Base-by-base conservation (phyloP, 352 stramenopile species). In the Phytopythium cucurbitacearum region DNA sequence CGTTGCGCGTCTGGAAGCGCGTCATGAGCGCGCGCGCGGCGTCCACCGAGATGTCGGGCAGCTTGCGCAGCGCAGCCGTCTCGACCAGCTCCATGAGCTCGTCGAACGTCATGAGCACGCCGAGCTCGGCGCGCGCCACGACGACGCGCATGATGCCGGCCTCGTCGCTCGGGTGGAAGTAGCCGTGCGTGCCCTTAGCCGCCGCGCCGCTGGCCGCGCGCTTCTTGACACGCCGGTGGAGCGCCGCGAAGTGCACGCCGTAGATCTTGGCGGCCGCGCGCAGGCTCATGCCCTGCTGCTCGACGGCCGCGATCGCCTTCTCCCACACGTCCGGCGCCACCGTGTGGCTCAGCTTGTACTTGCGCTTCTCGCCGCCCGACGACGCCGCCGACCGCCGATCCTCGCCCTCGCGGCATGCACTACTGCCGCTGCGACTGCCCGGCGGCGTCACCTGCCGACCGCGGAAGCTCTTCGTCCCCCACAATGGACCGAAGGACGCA, bases 91-190 rank as follows among this genome's bases (percentile, higher is more conserved):
- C 69, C 49, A 76, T 71, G 33, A 84, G 60, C 53, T 84, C 73
- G 9, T 80, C 73, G 43, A 76, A 80, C 21, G 60, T 72, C 73
- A 84, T 84, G 36, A 79, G 56, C 34, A 84, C 69, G 28, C 73
- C 73, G 4, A 84, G 43, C 51, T 84, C 67, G 15, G 69, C 69
- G 21, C 68, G 69, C 10, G 69, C 72, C 15, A 73, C 57, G 1
- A 83, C 61, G 8, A 83, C 70, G 7, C 69, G 62, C 47, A 78
- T 65, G 51, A 83, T 72, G 8, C 69, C 69, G 40, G 60, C 58
- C 56, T 80, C 69, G 53, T 83, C 72, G 50, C 73, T 67, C 2
- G 65, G 59, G 37, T 73, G 65, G 58, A 78, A 73, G 35, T 78
- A 78, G 8, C 59, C 63, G 15, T 39, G 49, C 9, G 21, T 49